Evolutionary conservation across 768 basidiomycete species (phyloP).

Genomic region (Panaeolus papilionaceus): DNA sequence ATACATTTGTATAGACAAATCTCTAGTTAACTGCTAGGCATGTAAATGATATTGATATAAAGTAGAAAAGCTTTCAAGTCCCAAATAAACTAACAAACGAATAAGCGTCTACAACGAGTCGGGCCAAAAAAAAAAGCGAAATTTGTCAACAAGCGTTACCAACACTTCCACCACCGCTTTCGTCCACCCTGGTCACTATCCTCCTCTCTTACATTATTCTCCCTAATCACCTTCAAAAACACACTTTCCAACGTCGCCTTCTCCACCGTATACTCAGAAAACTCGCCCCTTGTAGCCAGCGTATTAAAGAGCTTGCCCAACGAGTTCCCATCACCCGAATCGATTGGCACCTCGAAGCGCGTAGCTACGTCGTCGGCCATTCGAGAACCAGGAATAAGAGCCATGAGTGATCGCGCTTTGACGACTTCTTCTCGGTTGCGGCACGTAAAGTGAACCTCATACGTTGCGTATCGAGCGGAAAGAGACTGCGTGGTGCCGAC

Average conservation of each 20-base stretch:
- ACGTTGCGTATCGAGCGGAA: slow-evolving; percentile 70
- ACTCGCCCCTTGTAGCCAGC: slow-evolving; percentile 57
- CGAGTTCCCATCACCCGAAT: slow-evolving; percentile 45
- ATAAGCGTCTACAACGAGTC: too few relatives aligned
- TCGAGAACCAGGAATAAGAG: slow-evolving; percentile 61
- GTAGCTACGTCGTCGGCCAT: slow-evolving; percentile 79
- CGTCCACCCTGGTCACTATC: slow-evolving; percentile 27
- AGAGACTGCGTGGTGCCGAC: slow-evolving; percentile 71
- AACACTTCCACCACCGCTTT: slow-evolving; percentile 24
- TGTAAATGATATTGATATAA: too few relatives aligned
- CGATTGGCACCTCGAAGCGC: slow-evolving; percentile 74
- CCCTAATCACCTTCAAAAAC: slow-evolving; percentile 73
- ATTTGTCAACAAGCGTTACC: background rate
- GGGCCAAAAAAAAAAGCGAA: too few relatives aligned
- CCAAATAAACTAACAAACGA: too few relatives aligned
- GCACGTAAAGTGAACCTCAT: slow-evolving; percentile 80
- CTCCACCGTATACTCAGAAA: slow-evolving; percentile 74
- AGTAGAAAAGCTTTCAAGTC: too few relatives aligned
- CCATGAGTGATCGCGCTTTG: slow-evolving; percentile 66
- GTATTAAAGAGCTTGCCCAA: slow-evolving; percentile 65
- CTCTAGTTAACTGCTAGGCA: too few relatives aligned
- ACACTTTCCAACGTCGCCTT: slow-evolving; percentile 74
- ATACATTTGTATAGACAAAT: too few relatives aligned
- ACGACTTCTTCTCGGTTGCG: slow-evolving; percentile 64
- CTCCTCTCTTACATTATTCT: slow-evolving; percentile 61